Evolutionary conservation across 345 rosid genomes (phyloP).

Genomic region (Zanthoxylum bungeanum): DNA sequence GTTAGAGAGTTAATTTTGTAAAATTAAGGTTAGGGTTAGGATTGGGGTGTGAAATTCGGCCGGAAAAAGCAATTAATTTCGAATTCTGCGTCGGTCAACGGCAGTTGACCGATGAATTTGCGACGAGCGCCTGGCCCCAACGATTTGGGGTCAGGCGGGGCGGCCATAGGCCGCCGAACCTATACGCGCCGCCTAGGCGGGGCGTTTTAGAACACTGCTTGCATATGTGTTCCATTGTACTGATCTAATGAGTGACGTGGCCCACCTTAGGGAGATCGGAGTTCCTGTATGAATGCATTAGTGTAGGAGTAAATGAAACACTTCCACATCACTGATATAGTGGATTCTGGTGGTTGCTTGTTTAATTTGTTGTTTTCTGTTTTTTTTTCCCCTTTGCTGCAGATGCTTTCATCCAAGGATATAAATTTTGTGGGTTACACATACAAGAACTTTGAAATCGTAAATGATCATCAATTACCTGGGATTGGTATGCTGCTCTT

Average conservation of each 20-base stretch:
- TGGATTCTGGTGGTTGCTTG: not conserved
- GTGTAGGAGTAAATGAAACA: not conserved
- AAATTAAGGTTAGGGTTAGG: too few relatives aligned
- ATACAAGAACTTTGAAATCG: conserved; percentile 91
- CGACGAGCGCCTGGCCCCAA: too few relatives aligned
- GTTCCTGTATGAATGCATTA: not conserved
- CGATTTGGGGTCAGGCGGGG: too few relatives aligned
- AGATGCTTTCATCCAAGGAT: conserved; percentile 98
- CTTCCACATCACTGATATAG: not conserved
- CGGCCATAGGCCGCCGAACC: too few relatives aligned
- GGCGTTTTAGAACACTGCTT: too few relatives aligned
- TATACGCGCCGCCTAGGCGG: too few relatives aligned
- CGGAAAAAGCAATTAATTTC: too few relatives aligned
- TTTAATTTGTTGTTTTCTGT: not conserved
- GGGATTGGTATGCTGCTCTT: conserved; percentile 71
- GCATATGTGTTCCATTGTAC: not conserved
- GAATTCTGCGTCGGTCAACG: too few relatives aligned
- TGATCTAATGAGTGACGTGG: not conserved
- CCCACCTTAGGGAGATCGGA: not conserved
- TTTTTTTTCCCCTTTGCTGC: conserved; percentile 22
- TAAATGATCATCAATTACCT: conserved; percentile 79
- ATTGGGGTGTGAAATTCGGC: too few relatives aligned
- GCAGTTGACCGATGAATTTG: too few relatives aligned
- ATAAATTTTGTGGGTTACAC: conserved; percentile 95
- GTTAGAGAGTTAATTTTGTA: too few relatives aligned